phyloP scores from a whole-genome alignment of 768 basidiomycete species.

The Rhodotorula sphaerocarpa region DNA sequence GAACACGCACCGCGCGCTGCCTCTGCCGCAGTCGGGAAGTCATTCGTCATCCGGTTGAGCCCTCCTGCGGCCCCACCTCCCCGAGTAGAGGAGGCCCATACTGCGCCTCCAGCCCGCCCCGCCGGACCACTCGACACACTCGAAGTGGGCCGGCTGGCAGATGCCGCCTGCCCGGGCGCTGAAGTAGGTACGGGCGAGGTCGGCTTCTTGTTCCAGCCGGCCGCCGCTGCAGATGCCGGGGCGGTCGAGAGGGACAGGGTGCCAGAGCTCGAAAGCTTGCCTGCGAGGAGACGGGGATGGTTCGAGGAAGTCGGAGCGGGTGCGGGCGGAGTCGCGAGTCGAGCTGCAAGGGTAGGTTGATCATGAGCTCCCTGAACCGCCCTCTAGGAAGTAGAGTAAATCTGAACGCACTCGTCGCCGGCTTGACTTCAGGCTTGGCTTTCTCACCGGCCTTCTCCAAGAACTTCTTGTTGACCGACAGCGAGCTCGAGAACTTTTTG shows the following conservation, averaged over 20 bases:
- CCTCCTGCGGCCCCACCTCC: no score
- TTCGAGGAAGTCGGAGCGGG: constrained; percentile 15
- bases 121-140: no score
- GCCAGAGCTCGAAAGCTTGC: constrained; percentile 32
- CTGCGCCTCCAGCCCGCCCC: constrained; percentile 56
- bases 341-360: not conserved
- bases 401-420: not conserved
- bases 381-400: not conserved
- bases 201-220: not conserved
- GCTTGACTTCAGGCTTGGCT: constrained; percentile 33
- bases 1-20: constrained; percentile 62
- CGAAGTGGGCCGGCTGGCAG: not conserved
- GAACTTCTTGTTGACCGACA: constrained; percentile 95
- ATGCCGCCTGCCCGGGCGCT: not conserved
- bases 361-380: no score
- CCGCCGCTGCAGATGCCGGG: not conserved
- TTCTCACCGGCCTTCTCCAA: constrained; percentile 74
- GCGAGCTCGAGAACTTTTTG: constrained; percentile 73
- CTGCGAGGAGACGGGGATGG: constrained; percentile 38
- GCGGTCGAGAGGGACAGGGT: constrained; percentile 8
- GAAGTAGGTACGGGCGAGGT: not conserved
- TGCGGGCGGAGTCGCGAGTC: constrained; percentile 14
- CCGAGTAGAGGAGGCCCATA: constrained; percentile 42
- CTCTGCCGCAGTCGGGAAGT: constrained; percentile 96
- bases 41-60: constrained; percentile 42